Evolutionary conservation across 805 yeast genomes (phyloP).

Genomic region (Priceomyces melissophilus): DNA sequence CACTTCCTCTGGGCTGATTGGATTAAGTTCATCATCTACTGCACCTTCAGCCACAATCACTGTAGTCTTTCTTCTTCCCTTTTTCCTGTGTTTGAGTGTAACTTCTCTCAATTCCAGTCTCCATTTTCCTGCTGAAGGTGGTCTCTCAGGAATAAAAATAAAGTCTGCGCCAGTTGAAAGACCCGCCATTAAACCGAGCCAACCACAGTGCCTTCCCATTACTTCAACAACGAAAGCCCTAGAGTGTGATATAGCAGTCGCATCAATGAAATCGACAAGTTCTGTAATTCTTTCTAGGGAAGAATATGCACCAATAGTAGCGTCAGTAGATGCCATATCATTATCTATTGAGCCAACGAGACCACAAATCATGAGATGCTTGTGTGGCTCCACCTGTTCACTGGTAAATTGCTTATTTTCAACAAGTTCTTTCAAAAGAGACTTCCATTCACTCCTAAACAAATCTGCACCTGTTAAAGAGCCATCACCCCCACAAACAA

Average conservation of each 20-base stretch:
- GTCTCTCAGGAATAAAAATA: slow-evolving; percentile 77
- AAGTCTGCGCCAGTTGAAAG: slow-evolving; percentile 77
- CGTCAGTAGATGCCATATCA: slow-evolving; percentile 82
- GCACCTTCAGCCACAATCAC: slow-evolving; percentile 88
- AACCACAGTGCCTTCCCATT: slow-evolving; percentile 89
- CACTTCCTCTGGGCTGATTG: slow-evolving; percentile 64
- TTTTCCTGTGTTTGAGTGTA: slow-evolving; percentile 58
- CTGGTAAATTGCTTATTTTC: slow-evolving; percentile 42
- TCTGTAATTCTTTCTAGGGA: slow-evolving; percentile 71
- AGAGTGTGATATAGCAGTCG: slow-evolving; percentile 80
- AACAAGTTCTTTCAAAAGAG: slow-evolving; percentile 56
- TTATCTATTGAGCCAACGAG: slow-evolving; percentile 82
- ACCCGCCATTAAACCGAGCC: slow-evolving; percentile 83
- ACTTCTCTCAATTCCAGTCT: slow-evolving; percentile 62
- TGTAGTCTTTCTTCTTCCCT: slow-evolving; percentile 75
- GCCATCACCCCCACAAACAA: slow-evolving; percentile 85
- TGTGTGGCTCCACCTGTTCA: slow-evolving; percentile 45
- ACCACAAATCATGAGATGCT: slow-evolving; percentile 66
- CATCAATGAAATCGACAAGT: slow-evolving; percentile 77
- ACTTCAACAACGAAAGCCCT: slow-evolving; percentile 83
- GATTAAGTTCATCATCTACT: slow-evolving; percentile 61
- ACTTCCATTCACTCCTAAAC: slow-evolving; percentile 76
- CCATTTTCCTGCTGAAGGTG: slow-evolving; percentile 65
- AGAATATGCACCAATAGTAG: slow-evolving; percentile 80
- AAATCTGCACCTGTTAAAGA: slow-evolving; percentile 80